Evolutionary conservation across 352 stramenopile species (phyloP).

Genomic region (Chrysophaeum taylorii): DNA sequence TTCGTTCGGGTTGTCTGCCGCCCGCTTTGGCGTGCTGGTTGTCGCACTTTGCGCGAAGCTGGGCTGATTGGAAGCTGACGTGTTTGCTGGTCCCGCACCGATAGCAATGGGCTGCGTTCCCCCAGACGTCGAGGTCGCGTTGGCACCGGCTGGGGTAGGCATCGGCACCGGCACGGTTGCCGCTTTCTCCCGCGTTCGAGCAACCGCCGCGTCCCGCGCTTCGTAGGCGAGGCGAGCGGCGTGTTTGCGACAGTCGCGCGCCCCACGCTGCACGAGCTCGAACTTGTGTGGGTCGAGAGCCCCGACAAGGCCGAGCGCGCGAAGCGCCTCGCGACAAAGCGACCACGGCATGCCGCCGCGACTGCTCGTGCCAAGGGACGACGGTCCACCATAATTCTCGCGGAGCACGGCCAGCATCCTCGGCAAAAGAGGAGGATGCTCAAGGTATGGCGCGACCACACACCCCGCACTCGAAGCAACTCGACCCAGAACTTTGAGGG

Average conservation of each 20-base stretch:
- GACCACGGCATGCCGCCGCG: conserved; percentile 72
- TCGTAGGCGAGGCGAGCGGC: conserved; percentile 36
- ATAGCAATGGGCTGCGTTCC: not conserved
- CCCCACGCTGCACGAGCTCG: conserved; percentile 36
- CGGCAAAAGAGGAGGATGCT: conserved; percentile 78
- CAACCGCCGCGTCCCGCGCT: conserved; percentile 18
- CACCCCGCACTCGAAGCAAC: conserved; percentile 81
- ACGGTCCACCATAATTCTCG: conserved; percentile 51
- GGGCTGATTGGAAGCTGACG: too few species aligned
- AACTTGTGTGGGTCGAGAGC: conserved; percentile 92
- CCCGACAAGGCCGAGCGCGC: conserved; percentile 86
- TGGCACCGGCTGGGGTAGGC: not conserved
- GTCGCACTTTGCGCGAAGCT: not conserved
- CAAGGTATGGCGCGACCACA: conserved; percentile 84
- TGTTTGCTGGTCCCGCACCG: not conserved
- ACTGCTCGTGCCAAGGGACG: conserved; percentile 21
- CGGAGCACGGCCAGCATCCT: conserved; percentile 77
- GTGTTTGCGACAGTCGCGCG: conserved; percentile 42
- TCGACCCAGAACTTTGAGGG: conserved; percentile 84
- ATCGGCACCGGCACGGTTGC: not conserved
- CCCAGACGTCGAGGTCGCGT: not conserved
- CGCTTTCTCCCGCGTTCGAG: too few species aligned
- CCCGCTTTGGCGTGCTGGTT: not conserved
- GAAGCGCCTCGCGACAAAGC: conserved; percentile 84
- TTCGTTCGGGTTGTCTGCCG: not conserved